phyloP scores from a whole-genome alignment of 202 grass and related monocot species.

The Panicum hallii region DNA sequence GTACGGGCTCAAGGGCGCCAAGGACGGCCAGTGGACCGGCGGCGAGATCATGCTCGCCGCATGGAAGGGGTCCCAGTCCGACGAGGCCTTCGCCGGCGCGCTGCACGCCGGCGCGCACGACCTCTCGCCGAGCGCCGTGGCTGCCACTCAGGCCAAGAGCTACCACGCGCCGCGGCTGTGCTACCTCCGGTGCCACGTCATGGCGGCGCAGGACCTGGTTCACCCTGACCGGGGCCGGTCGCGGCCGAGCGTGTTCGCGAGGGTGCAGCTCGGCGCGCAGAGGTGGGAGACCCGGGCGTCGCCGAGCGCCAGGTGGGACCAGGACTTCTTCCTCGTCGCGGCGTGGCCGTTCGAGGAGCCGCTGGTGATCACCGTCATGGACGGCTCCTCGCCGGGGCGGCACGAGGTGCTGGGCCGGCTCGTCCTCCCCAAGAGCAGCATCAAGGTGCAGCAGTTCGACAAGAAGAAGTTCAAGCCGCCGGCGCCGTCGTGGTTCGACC shows the following conservation, averaged over 20 bases:
- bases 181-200: constrained; percentile 53
- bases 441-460: constrained; percentile 21
- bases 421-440: constrained; percentile 15
- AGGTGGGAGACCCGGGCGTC: neutral
- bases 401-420: constrained; percentile 28
- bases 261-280: constrained; percentile 36
- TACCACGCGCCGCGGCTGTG: constrained; percentile 49
- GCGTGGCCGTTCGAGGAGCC: constrained; percentile 50
- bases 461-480: constrained; percentile 24
- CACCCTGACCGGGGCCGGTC: neutral
- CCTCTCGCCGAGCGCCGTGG: neutral
- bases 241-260: neutral
- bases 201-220: constrained; percentile 45
- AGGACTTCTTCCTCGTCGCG: constrained; percentile 47
- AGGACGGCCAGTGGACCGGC: neutral
- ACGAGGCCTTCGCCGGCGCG: constrained; percentile 21
- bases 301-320: constrained; percentile 42
- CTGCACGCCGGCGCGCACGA: neutral
- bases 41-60: constrained; percentile 45
- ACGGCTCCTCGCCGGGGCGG: neutral
- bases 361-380: constrained; percentile 33
- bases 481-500: constrained; percentile 28
- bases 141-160: constrained; percentile 14
- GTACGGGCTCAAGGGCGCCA: constrained; percentile 15
- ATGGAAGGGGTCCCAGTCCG: constrained; percentile 46